phyloP scores from a whole-genome alignment of 306 rosid genomes.

The Lotus japonicus region DNA sequence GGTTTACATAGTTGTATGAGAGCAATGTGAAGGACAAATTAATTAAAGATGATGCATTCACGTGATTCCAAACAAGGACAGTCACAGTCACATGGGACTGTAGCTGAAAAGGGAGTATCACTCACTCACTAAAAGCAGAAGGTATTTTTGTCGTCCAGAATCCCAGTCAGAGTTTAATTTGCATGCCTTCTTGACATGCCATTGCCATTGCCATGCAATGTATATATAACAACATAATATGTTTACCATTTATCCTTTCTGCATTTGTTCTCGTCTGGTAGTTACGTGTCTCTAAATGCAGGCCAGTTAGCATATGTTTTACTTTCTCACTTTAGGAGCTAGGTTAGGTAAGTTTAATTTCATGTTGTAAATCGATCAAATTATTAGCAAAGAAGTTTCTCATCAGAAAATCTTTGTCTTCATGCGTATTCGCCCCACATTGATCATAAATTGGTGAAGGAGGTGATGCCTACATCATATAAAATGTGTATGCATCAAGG shows the following conservation, averaged over 20 bases:
- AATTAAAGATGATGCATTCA: constrained; percentile 14
- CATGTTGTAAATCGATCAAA: not conserved
- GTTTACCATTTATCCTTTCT: not conserved
- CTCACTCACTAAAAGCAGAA: not conserved
- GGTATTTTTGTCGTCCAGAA: constrained; percentile 7
- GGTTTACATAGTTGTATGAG: not conserved
- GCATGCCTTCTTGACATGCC: not conserved
- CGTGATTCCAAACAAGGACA: constrained; percentile 20
- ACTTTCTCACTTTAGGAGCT: not conserved
- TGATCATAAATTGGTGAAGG: no score
- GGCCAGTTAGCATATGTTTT: not conserved
- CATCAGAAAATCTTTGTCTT: no score
- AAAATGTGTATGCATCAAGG: no score
- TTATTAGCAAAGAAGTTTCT: no score
- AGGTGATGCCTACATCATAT: no score
- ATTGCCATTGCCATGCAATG: not conserved
- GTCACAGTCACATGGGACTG: constrained; percentile 20
- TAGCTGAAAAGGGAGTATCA: not conserved
- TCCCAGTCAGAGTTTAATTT: not conserved
- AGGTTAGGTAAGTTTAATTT: no score
- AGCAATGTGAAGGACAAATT: constrained; percentile 3
- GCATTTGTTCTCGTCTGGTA: not conserved
- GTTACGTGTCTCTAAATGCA: not conserved
- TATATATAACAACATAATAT: not conserved
- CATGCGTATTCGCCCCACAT: no score